phyloP scores from a whole-genome alignment of 2,329 filamentous ascomycete species.

The Talaromyces pinophilus region DNA sequence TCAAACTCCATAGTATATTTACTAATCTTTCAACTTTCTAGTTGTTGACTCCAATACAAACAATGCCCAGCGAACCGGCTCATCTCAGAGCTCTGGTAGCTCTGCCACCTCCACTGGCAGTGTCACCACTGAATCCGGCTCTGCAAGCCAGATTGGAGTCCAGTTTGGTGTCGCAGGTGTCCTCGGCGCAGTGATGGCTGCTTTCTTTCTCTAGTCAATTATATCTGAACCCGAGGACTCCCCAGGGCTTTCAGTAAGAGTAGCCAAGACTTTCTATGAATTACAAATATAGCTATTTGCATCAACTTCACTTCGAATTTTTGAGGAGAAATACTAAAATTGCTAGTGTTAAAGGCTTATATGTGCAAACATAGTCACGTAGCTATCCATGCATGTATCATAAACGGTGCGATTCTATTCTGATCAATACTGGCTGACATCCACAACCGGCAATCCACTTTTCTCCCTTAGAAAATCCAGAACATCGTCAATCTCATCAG shows the following conservation, averaged over 20 bases:
- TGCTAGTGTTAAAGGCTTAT: neutral
- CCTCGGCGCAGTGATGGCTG: slow-evolving; percentile 39
- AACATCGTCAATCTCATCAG: slow-evolving; percentile 53
- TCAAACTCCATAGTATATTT: neutral
- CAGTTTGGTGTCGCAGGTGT: slow-evolving; percentile 38
- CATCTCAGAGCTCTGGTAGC: slow-evolving; percentile 12
- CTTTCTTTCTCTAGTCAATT: slow-evolving; percentile 39
- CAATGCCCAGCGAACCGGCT: slow-evolving; percentile 22
- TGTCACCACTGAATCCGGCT: slow-evolving; percentile 31
- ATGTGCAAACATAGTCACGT: neutral
- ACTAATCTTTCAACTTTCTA: neutral
- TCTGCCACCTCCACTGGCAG: slow-evolving; percentile 17
- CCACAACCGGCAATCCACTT: slow-evolving; percentile 8
- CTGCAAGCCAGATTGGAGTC: slow-evolving; percentile 31
- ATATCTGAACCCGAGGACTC: neutral
- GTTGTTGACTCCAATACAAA: slow-evolving; percentile 23
- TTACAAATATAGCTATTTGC: neutral
- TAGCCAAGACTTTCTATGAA: neutral
- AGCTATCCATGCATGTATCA: no score
- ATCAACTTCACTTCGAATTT: neutral
- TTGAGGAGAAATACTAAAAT: neutral
- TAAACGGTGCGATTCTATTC: neutral
- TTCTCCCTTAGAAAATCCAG: slow-evolving; percentile 35
- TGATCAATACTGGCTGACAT: neutral
- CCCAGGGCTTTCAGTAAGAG: neutral